Base-by-base conservation (phyloP, 2,329 filamentous ascomycete genomes). In the Exophiala spinifera region DNA sequence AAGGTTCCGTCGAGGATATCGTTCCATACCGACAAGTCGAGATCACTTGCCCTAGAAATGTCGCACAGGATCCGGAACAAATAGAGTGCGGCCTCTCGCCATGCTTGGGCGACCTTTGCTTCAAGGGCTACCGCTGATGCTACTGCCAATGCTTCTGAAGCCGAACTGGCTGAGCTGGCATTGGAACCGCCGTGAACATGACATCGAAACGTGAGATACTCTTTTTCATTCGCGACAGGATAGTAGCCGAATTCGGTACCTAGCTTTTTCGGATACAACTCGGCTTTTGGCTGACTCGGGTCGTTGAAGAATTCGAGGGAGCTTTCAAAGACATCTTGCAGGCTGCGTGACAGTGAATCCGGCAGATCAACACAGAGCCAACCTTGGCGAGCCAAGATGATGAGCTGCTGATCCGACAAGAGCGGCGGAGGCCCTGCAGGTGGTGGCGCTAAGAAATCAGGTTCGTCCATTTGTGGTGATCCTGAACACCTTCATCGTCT, bases 191-290 rank as follows among this genome's bases (percentile, higher is more conserved):
- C 17, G 21, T 48, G 55, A 4, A 54, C 37, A 15, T 51, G 52
- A 49, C 62, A 59, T 7, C 65, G 63, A 28, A 67, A 54, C 1
- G 65, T 67, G 31, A 66, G 20, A 39, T 67, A 67, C 45, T 67
- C 62, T 47, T 67, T 67, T 46, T 67, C 64, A 17, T 53, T 46
- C 10, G 46, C 42, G 5, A 66, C 61, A 11, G 49, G 40, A 49
- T 66, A 66, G 46, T 63, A 65, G 3, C 65, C 65, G 25, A 61
- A 59, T 49, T 67, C 65, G 4, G 64, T 66, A 3, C 63, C 63
- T 20, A 52, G 50, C n/a, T 58, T 59, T 2, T 60, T 31, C 14
- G 65, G 64, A 49, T 64, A 67, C n/a, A 51, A 14, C 15, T 34
- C 23, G 14, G 37, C 36, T 46, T 62, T 62, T 6, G 45, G 39